Evolutionary conservation across 352 stramenopile species (phyloP).

Genomic region (Thalassiosira oceanica): DNA sequence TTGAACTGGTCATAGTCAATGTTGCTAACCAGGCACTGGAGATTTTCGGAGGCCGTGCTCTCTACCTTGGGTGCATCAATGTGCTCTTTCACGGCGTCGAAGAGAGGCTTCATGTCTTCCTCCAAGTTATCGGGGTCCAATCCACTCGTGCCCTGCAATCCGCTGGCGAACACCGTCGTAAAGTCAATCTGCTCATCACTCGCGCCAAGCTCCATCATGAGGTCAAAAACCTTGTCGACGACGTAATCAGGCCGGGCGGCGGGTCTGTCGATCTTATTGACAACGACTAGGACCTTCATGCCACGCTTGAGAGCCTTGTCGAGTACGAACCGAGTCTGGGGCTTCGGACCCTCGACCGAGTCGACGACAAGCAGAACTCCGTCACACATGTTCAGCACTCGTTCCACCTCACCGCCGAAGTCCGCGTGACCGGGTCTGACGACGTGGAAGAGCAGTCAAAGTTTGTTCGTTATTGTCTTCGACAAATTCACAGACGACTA

Average conservation of each 20-base stretch:
- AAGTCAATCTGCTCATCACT: slow-evolving; percentile 98
- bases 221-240: slow-evolving; percentile 87
- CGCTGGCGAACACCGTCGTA: slow-evolving; percentile 94
- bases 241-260: slow-evolving; percentile 94
- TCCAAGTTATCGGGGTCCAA: slow-evolving; percentile 81
- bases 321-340: slow-evolving; percentile 98
- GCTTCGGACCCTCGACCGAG: slow-evolving; percentile 87
- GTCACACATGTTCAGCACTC: slow-evolving; percentile 98
- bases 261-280: slow-evolving; percentile 99
- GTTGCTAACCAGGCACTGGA: slow-evolving; percentile 95
- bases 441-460: too few species aligned
- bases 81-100: slow-evolving; percentile 94
- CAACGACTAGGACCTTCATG: slow-evolving; percentile 96
- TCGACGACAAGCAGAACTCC: slow-evolving; percentile 97
- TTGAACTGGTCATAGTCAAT: slow-evolving; percentile 97
- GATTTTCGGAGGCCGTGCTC: slow-evolving; percentile 70
- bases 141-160: slow-evolving; percentile 93
- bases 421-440: slow-evolving; percentile 73
- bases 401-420: slow-evolving; percentile 92
- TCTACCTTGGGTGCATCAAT: slow-evolving; percentile 87
- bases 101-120: slow-evolving; percentile 91
- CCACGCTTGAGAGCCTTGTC: slow-evolving; percentile 97
- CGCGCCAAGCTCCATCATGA: slow-evolving; percentile 95
- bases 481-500: too few species aligned
- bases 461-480: too few species aligned